Conservation (phyloP, 1,284 basidiomycete genomes). For the Rhizopogon parksii region DNA sequence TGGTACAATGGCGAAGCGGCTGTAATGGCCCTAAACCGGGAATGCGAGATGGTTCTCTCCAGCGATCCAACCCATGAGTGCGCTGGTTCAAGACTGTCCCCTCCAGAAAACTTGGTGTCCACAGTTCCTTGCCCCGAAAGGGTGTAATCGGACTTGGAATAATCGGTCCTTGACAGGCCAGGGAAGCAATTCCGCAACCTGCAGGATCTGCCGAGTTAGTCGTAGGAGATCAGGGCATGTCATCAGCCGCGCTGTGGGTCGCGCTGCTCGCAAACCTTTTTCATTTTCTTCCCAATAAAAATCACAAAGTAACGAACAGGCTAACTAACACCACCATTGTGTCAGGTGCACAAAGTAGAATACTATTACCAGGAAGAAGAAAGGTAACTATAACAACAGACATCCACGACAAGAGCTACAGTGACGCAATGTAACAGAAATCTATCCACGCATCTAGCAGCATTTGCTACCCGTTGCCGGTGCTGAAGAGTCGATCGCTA, state of each 20-base stretch:
- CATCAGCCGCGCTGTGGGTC: conserved; percentile 74
- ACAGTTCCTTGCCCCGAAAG: conserved; percentile 58
- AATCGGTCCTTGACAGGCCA: conserved; percentile 75
- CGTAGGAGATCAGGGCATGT: conserved; percentile 77
- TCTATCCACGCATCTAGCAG: conserved; percentile 28
- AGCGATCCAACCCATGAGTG: conserved; percentile 59
- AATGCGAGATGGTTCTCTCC: conserved; percentile 65
- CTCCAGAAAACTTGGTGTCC: conserved; percentile 87
- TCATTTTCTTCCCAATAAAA: conserved; percentile 9
- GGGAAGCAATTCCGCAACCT: conserved; percentile 87
- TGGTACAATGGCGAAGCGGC: conserved; percentile 51
- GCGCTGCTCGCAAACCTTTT: conserved; percentile 74
- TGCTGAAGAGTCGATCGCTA: conserved; percentile 47
- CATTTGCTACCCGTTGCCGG: conserved; percentile 33
- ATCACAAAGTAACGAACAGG: background rate
- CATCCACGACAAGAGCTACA: conserved; percentile 7
- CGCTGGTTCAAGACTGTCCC: conserved; percentile 86
- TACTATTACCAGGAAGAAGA: conserved; percentile 8
- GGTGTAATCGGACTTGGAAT: conserved; percentile 58
- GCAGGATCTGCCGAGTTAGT: conserved; percentile 80
- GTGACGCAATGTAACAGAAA: conserved; percentile 6
- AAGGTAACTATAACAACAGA: conserved; percentile 10
- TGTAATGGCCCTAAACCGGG: conserved; percentile 73
- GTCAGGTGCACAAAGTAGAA: background rate
- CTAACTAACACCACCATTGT: background rate